Percentiles rank a stretch among this genome's conserved stretches.
These are phyloP conservation scores for Magnolia officinalis DNA, from an alignment of 164 flowering plant species.

Conservation along the genomic window DNA sequence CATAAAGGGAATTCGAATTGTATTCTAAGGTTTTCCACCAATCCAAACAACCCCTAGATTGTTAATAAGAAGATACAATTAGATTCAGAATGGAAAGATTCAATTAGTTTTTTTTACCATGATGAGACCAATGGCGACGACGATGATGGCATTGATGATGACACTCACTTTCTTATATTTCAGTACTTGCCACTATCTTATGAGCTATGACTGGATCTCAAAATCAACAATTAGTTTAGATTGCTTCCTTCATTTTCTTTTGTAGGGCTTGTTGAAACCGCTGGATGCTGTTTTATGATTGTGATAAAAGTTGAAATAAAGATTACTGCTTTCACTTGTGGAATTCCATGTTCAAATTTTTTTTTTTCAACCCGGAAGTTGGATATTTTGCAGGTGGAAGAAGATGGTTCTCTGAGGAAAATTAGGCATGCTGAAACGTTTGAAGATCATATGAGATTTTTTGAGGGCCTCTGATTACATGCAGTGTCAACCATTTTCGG, in stretches of 20 bases:
- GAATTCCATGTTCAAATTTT: neutral
- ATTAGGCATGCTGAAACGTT: slow-evolving; percentile 90
- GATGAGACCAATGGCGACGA: neutral
- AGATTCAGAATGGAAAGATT: neutral
- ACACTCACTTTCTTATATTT: too few relatives aligned
- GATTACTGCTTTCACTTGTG: too few relatives aligned
- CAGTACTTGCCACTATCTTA: neutral
- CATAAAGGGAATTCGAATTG: too few relatives aligned
- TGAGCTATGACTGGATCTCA: too few relatives aligned
- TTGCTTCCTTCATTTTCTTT: too few relatives aligned
- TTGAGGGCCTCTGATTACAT: slow-evolving; percentile 54
- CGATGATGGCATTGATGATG: too few relatives aligned
- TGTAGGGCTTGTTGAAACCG: neutral
- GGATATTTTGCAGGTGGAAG: slow-evolving; percentile 57
- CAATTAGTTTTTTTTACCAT: too few relatives aligned
- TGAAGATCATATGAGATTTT: slow-evolving; percentile 83
- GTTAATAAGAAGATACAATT: too few relatives aligned
- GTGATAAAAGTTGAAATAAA: neutral
- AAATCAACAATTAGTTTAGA: too few relatives aligned
- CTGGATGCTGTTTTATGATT: neutral
- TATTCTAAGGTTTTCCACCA: too few relatives aligned
- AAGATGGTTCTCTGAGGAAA: slow-evolving; percentile 77
- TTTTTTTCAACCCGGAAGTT: neutral
- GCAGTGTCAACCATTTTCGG: neutral
- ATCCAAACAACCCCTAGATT: too few relatives aligned